phyloP scores from a whole-genome alignment of 495 filamentous ascomycete species.

The Bryoglossum gracile region DNA sequence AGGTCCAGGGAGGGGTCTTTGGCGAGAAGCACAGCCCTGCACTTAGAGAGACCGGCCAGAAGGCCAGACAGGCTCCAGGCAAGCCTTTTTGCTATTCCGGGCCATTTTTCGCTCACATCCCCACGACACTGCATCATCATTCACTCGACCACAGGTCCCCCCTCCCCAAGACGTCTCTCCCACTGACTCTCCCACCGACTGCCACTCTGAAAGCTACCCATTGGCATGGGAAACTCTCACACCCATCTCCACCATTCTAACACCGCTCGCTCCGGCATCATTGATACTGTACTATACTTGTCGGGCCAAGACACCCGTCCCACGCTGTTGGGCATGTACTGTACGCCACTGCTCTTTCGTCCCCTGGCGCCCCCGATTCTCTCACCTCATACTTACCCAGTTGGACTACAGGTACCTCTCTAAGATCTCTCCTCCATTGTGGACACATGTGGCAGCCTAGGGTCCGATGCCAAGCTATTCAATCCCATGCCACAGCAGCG shows the following conservation, averaged over 20 bases:
- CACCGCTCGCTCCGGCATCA: neutral
- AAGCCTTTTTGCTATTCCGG: neutral
- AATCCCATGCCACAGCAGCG: neutral
- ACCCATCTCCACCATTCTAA: neutral
- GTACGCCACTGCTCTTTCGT: neutral
- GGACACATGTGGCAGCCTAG: slow-evolving; percentile 6
- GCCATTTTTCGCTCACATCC: neutral
- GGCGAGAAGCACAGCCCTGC: neutral
- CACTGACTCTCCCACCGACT: neutral
- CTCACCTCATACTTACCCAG: slow-evolving; percentile 5
- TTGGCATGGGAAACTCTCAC: neutral
- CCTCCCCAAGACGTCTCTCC: neutral
- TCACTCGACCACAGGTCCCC: neutral
- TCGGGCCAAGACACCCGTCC: no score
- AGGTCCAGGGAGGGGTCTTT: neutral
- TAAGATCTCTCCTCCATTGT: neutral
- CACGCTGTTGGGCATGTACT: no score
- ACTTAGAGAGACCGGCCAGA: neutral
- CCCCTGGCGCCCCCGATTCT: slow-evolving; percentile 2
- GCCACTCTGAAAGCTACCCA: neutral
- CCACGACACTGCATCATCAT: neutral
- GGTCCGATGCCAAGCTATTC: neutral
- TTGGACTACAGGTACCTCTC: neutral
- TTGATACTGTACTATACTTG: no score
- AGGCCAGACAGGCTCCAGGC: neutral